Conservation (phyloP, 202 grass and related monocot species). For the Panicum hallii region DNA sequence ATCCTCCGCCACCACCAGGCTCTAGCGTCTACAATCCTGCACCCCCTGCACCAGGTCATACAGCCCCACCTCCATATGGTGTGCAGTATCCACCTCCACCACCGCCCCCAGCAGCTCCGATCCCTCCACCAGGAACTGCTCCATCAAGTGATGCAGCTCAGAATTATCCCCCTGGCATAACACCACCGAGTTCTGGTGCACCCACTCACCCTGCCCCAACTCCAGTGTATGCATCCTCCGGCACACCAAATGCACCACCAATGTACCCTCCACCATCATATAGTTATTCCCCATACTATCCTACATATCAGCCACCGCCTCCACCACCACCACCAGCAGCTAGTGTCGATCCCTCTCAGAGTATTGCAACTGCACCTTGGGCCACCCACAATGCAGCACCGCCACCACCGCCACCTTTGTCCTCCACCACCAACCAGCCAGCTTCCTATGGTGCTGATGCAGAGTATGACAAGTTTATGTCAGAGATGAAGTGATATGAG, state of each 20-base stretch:
- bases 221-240: conserved; percentile 62
- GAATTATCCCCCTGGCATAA: conserved; percentile 62
- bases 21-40: conserved; percentile 66
- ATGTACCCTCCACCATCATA: conserved; percentile 65
- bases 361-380: conserved; percentile 81
- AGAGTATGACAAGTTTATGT: conserved; percentile 94
- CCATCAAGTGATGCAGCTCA: conserved; percentile 56
- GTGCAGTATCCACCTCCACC: conserved; percentile 67
- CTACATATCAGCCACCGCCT: conserved; percentile 53
- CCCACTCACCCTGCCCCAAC: conserved; percentile 51
- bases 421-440: conserved; percentile 49
- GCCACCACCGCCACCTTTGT: conserved; percentile 49
- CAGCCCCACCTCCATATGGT: conserved; percentile 59
- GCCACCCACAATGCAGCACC: conserved; percentile 52
- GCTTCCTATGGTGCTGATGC: conserved; percentile 61
- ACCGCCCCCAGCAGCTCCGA: conserved; percentile 42
- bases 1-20: conserved; percentile 69
- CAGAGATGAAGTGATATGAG: conserved; percentile 89
- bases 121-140: conserved; percentile 65
- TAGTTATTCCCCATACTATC: conserved; percentile 79
- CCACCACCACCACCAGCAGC: conserved; percentile 58
- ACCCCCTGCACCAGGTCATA: conserved; percentile 70
- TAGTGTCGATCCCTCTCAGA: conserved; percentile 68
- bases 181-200: conserved; percentile 53
- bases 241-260: conserved; percentile 50